Evolutionary conservation across 2,329 filamentous ascomycete species (phyloP).

Genomic region (Aspergillus costaricaensis): DNA sequence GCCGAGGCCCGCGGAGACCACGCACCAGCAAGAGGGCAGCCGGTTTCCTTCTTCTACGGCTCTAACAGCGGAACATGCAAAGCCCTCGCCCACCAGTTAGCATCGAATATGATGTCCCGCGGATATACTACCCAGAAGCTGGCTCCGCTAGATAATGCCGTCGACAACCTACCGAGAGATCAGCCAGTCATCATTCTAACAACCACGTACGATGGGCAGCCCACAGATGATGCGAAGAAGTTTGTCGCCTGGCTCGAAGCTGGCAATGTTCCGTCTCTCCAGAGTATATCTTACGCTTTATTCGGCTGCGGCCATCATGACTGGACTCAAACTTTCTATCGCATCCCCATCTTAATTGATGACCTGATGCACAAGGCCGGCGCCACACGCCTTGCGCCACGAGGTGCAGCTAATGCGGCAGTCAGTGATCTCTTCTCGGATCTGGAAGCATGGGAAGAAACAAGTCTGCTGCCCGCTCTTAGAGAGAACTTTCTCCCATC

Average conservation of each 20-base stretch:
- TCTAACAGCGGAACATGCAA: conserved; percentile 76
- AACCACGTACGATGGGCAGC: conserved; percentile 72
- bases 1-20: conserved; percentile 16
- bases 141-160: conserved; percentile 67
- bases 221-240: conserved; percentile 68
- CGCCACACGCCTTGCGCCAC: conserved; percentile 49
- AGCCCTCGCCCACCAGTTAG: conserved; percentile 64
- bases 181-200: conserved; percentile 67
- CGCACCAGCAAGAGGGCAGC: conserved; percentile 42
- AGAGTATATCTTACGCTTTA: conserved; percentile 64
- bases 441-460: conserved; percentile 10
- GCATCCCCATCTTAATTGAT: conserved; percentile 65
- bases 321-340: conserved; percentile 63
- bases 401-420: conserved; percentile 59
- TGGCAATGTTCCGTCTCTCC: conserved; percentile 53
- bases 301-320: conserved; percentile 67
- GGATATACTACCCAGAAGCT: conserved; percentile 31
- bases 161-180: conserved; percentile 60
- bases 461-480: conserved; percentile 7
- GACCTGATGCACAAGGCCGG: conserved; percentile 53
- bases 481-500: not conserved
- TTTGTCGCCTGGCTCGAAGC: conserved; percentile 68
- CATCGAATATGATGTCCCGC: conserved; percentile 53
- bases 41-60: conserved; percentile 64
- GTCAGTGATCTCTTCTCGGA: conserved; percentile 24